Base-by-base conservation (phyloP, 2,329 filamentous ascomycete species). In the Neofusicoccum kwambonambiense region DNA sequence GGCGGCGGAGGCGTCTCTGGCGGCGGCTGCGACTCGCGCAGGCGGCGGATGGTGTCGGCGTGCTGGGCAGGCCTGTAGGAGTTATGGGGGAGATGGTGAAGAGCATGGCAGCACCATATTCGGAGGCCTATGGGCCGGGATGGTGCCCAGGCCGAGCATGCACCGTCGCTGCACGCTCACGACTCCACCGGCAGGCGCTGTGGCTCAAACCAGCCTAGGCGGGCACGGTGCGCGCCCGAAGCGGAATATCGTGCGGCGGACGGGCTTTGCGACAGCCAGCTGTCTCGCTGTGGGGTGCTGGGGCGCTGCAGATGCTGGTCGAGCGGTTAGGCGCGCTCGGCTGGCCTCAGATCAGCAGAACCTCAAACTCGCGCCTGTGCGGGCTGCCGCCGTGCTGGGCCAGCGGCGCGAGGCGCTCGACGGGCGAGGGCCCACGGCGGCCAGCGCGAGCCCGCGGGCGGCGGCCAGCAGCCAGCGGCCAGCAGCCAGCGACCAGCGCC, bases 61-160 rank as follows among this genome's bases (percentile, higher is more conserved):
- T 50, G 57, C 8, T 19, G 58, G 56, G 57, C 41, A 35, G 57
- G 27, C 17, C 44, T n/a, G 31, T 31, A 31, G 45, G 15, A 31
- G 11, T 13, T 37, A 63, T 52, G 60, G 60, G 49, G 60, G 60
- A 35, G 27, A 41, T 62, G 58, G 47, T 47, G 58, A 62, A 62
- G 58, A 62, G 58, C 44, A 56, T 15, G 41, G 17, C 27, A 37
- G 27, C 41, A 17, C 41, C 56, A 52, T 54, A 63, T 52, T 35
- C 47, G 41, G 62, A 47, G 62, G 51, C 62, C 54, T 57, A 57
- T 54, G 50, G 62, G 51, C 62, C 62, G 42, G 62, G 60, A 62
- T 63, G 51, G 27, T 4, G 31, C 37, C 27, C 60, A 42, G 35
- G 58, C 42, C 58, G 58, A 42, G 58, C 58, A 51, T 62, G 58